Evolutionary conservation across 129 eudicot species (phyloP), one percentile per base, ranked within the genome.

Genomic region (Pseudognaphalium luteoalbum): DNA sequence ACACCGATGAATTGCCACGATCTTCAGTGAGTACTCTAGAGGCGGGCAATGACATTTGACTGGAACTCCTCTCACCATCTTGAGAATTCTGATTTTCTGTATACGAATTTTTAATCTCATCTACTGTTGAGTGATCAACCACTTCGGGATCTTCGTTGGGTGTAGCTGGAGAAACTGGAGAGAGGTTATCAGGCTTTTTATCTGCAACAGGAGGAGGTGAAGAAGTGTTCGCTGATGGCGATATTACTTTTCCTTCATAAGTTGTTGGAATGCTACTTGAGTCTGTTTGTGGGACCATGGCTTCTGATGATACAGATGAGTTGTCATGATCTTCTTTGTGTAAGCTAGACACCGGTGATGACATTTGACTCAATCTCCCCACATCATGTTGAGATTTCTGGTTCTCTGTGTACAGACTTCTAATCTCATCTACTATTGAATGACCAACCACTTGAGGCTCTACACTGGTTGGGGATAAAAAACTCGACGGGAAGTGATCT

Each of bases 151-250:
- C 68, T 71, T 81, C 58, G 37, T 62, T 41, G 44, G 76, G 52
- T 62, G 69, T 81, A 19, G 74, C 76, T 32, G 77, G 77, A 67
- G 78, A 66, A 66, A 35, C 5, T 14, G 83, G 75, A 17, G 66
- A 85, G 78, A 47, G 69, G 52, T 73, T 85, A 75, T 73, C 73
- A 39, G 75, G 52, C 63, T 66, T 81, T 67, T 78, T 85, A 74
- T 84, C 84, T 30, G 73, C 88, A 33, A 50, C 68, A 21, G 82
- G 72, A 32, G 81, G 44, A 77, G 25, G 39, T 57, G 65, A 60
- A 44, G 77, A 47, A 0, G 74, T 29, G 66, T 58, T 80, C 61
- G 83, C 25, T 39, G 88, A 66, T 71, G 82, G 80, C 56, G 17
- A 70, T 59, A 78, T 69, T 17, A 32, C 52, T 77, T 80, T 85